A percentile compares a stretch with the other conserved stretches of the same genome.
Evolutionary conservation across 2,329 filamentous ascomycete species (phyloP).

Genomic region (Catunica adiposa): DNA sequence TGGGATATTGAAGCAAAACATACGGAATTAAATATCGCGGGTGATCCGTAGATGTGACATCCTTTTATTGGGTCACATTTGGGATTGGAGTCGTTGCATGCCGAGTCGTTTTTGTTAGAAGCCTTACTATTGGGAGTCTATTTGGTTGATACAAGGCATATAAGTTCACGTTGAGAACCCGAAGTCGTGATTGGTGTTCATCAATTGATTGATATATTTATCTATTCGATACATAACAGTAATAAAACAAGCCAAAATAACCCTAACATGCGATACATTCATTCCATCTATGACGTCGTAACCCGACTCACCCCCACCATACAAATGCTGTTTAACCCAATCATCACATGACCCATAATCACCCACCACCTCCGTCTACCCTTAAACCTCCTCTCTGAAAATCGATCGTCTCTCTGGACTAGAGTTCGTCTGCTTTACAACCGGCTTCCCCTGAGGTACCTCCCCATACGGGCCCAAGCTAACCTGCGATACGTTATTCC

Average conservation of each 20-base stretch:
- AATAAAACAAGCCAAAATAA: too few relatives aligned
- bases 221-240: too few relatives aligned
- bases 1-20: background rate
- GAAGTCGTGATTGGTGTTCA: too few relatives aligned
- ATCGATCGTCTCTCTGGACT: conserved; percentile 53
- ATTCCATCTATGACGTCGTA: background rate
- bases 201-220: too few relatives aligned
- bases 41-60: background rate
- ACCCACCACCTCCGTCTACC: background rate
- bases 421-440: conserved; percentile 27
- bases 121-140: too few relatives aligned
- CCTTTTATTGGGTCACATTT: background rate
- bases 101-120: background rate
- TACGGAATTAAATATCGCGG: background rate
- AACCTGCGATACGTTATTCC: conserved; percentile 42
- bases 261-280: background rate
- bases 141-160: too few relatives aligned
- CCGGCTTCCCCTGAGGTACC: conserved; percentile 17
- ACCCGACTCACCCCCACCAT: background rate
- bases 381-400: conserved; percentile 51
- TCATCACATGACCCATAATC: background rate
- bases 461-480: conserved; percentile 51
- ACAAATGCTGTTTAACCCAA: background rate
- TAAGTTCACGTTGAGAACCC: too few relatives aligned
- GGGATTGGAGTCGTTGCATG: background rate